A percentile compares a stretch with the other conserved stretches of the same genome.
Conservation (phyloP, 129 eudicot genomes). For the Tagetes erecta region DNA sequence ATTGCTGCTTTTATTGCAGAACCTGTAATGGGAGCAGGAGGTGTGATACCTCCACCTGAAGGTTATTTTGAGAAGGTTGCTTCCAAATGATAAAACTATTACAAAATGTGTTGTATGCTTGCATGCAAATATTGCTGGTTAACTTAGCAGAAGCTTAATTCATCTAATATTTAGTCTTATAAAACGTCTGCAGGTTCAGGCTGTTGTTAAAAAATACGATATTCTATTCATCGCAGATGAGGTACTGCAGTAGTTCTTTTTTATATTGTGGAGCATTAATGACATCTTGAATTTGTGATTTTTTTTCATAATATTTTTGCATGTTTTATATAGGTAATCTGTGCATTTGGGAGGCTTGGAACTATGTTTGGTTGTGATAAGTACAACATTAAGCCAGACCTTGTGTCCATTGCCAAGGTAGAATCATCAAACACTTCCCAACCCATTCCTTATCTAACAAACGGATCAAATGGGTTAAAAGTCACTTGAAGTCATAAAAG, state of each 20-base stretch:
- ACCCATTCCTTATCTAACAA: neutral
- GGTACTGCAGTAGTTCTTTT: slow-evolving; percentile 36
- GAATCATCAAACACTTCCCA: slow-evolving; percentile 14
- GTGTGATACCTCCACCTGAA: slow-evolving; percentile 91
- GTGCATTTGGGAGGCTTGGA: slow-evolving; percentile 97
- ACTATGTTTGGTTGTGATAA: slow-evolving; percentile 90
- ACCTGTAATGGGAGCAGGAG: slow-evolving; percentile 99
- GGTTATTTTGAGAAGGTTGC: slow-evolving; percentile 88
- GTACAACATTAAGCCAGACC: slow-evolving; percentile 91
- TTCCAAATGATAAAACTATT: neutral
- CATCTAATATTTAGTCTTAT: slow-evolving; percentile 1
- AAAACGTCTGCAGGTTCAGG: slow-evolving; percentile 66
- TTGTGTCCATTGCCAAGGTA: slow-evolving; percentile 91
- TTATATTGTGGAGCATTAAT: neutral
- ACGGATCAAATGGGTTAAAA: neutral
- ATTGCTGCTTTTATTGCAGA: slow-evolving; percentile 98
- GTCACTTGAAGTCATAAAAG: neutral
- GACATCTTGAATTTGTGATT: neutral
- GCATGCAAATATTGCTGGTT: neutral
- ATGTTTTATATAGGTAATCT: slow-evolving; percentile 50
- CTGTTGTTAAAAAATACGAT: slow-evolving; percentile 78
- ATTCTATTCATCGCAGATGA: slow-evolving; percentile 92
- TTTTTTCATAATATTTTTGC: neutral
- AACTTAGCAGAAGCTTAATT: neutral
- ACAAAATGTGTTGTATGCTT: neutral